These are phyloP conservation scores for Pleurozium schreberi DNA, from an alignment of 225 moss, liverwort and hornwort genomes.

Conservation along the genomic window DNA sequence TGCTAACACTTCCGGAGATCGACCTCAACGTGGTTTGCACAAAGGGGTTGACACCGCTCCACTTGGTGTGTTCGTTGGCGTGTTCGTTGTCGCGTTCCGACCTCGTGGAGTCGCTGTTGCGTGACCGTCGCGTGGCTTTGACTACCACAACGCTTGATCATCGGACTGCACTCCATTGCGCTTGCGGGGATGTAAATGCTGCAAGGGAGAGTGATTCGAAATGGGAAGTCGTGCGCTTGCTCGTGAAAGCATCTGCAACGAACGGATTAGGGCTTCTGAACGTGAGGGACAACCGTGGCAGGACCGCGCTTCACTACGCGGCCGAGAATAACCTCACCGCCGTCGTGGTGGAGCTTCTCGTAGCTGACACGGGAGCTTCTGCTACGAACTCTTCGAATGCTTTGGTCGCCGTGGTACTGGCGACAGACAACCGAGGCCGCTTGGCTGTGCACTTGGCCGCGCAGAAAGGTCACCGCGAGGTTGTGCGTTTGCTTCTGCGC, in stretches of 20 bases:
- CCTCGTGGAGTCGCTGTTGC: background rate
- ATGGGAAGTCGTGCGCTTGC: background rate
- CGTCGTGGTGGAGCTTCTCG: background rate
- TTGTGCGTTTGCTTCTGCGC: background rate
- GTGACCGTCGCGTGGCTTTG: background rate
- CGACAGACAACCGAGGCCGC: background rate
- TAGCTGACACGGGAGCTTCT: background rate
- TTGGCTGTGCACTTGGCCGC: background rate
- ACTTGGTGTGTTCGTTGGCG: background rate
- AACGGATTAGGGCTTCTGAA: background rate
- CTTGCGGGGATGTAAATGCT: background rate
- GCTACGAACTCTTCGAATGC: background rate
- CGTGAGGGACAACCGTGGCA: background rate
- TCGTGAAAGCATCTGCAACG: background rate
- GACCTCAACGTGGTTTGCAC: background rate
- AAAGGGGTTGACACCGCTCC: background rate
- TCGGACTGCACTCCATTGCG: background rate
- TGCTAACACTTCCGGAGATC: background rate
- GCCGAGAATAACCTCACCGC: background rate
- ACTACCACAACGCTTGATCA: background rate
- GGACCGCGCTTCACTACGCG: background rate
- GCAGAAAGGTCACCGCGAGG: background rate
- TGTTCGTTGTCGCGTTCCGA: background rate
- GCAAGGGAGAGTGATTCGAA: background rate
- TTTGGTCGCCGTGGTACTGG: background rate